Base-by-base conservation (phyloP, 78 protist genomes). In the Emiliania huxleyi region DNA sequence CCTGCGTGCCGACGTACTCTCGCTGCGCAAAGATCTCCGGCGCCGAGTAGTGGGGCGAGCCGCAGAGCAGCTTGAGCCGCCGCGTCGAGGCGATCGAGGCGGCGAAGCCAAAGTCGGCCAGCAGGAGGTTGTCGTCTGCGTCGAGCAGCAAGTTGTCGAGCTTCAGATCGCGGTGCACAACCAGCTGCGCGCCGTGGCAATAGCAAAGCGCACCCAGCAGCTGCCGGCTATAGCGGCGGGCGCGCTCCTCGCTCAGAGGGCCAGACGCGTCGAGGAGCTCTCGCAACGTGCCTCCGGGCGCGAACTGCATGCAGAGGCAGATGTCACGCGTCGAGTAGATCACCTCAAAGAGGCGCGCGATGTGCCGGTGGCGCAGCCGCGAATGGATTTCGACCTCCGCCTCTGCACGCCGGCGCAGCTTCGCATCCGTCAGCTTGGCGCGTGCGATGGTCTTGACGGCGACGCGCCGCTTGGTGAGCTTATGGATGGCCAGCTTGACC, bases 11-110 rank as follows among this genome's bases (percentile, higher is more conserved):
- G 22, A 1, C 1, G 48, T 77, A 77, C 87, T 77, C 87, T 35
- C 26, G 87, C 87, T 77, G 87, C 43, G 87, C 87, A 5, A 77
- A 77, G 46, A 77, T 77, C 87, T 77, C 87, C 26, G 87, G 87
- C n/a, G 48, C 44, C 48, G 87, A 77, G 46, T 77, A 77, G 48
- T 77, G 87, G n/a, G 87, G 87, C 11, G 87, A 77, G 29, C 87
- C 87, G 46, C 87, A 77, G 43, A 77, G 87, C 48, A 77, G 46
- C 87, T 18, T 37, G 45, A 77, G 87, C 87, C 21, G 37, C 12
- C 33, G 15, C 11, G 4, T 40, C n/a, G 18, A 1, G 26, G 46
- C 23, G 15, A 77, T 35, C 29, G 2, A 71, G 12, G 2, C 81
- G 2, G 48, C 44, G 33, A 77, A 77, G n/a, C 87, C 87, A 23